Conservation (phyloP, 2,329 filamentous ascomycete species). For the Fusarium tuaranense region DNA sequence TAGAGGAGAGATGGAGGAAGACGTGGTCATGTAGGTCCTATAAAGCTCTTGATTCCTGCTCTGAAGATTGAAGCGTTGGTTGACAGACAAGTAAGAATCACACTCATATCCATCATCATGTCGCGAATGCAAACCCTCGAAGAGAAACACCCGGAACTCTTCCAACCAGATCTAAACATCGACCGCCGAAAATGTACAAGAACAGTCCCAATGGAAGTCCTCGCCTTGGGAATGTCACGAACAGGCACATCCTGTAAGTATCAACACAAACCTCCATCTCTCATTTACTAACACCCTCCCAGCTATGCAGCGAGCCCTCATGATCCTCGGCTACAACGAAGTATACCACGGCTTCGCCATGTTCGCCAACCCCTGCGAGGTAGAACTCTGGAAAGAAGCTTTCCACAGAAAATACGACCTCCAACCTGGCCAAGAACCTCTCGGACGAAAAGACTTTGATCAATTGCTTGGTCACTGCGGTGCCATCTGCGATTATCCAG, state of each 20-base stretch:
- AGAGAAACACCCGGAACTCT: constrained; percentile 19
- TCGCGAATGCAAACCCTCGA: constrained; percentile 8
- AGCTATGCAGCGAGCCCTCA: constrained; percentile 22
- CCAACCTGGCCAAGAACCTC: background rate
- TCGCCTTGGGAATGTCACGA: constrained; percentile 12
- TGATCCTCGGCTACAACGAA: constrained; percentile 20
- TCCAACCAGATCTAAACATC: constrained; percentile 12
- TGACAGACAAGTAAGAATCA: too few relatives aligned
- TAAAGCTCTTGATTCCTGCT: background rate
- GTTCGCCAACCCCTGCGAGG: constrained; percentile 14
- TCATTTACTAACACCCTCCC: background rate
- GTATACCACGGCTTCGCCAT: constrained; percentile 22
- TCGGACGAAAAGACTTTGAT: constrained; percentile 23
- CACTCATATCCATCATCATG: background rate
- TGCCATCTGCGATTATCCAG: constrained; percentile 25
- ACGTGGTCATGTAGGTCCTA: background rate
- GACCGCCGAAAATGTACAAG: constrained; percentile 6
- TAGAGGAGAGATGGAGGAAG: background rate
- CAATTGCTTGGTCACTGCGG: constrained; percentile 23
- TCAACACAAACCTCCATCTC: background rate
- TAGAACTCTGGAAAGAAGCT: constrained; percentile 8
- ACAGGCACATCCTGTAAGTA: constrained; percentile 13
- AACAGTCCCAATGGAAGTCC: constrained; percentile 15
- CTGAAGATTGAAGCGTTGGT: background rate
- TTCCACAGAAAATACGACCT: constrained; percentile 7